Evolutionary conservation across 2,329 filamentous ascomycete genomes (phyloP), one percentile per base, ranked within the genome.

Genomic region (Kalaharituber pfeilii): DNA sequence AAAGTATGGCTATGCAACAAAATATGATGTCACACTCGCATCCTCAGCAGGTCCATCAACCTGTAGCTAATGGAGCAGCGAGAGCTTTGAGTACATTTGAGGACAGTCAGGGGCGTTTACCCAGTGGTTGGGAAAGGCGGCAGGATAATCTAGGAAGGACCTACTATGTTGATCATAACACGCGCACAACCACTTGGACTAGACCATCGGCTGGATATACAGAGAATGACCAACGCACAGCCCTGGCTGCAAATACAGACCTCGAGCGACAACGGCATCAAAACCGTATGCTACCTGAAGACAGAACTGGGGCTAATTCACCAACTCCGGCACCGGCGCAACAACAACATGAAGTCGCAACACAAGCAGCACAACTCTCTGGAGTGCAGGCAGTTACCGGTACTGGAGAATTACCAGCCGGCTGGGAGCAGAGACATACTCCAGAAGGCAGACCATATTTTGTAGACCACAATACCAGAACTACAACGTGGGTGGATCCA

Each of bases 151-250:
- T 96, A 44, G 89, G 91, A 52, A 79, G 91, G 64, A 96, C 89
- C 22, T 98, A 98, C 67, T 98, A 96, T 67, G 91, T 98, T 52
- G 91, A 98, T 66, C 91, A 96, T 68, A 96, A 96, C 68, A 94
- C 88, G 5, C 77, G 91, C 64, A 89, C 91, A 53, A 98, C 91
- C 0, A 96, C 89, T 63, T 98, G 91, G 91, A 89, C 85, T 63
- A 76, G 91, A 56, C 91, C 91, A 6, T 84, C 86, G n/a, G 75
- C 77, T 36, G 81, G 81, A 57, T 83, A 82, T 64, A 88, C 82
- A 57, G 80, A 83, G 47, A 80, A 79, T 50, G 82, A 88, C 58
- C 80, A 84, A 63, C 79, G 87, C 57, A 82, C 74, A 60, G 84
- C 87, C 62, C 77, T 89, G 67, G 88, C 94, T 66, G 86, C 87